Conservation (phyloP, 495 filamentous ascomycete species). For the Aeminium ludgeri region DNA sequence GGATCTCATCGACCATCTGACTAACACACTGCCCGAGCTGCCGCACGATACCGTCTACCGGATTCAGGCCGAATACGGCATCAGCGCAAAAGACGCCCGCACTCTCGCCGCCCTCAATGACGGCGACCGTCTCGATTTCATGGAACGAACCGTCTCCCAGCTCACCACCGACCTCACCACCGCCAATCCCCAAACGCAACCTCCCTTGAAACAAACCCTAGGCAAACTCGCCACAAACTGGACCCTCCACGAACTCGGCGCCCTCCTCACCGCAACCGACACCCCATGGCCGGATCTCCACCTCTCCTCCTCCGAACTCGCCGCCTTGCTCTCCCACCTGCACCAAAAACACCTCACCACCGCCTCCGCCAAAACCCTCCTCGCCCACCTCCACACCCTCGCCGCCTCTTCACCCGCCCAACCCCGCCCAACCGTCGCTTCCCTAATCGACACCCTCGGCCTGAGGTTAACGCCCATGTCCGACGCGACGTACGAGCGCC, state of each 20-base stretch:
- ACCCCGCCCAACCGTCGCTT: slow-evolving; percentile 31
- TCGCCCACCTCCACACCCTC: slow-evolving; percentile 41
- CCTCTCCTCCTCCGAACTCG: slow-evolving; percentile 44
- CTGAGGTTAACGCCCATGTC: slow-evolving; percentile 49
- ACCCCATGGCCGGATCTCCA: slow-evolving; percentile 35
- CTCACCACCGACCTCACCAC: slow-evolving; percentile 22
- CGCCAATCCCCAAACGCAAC: no score
- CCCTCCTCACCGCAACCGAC: slow-evolving; percentile 42
- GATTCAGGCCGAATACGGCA: slow-evolving; percentile 34
- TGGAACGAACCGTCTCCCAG: slow-evolving; percentile 50
- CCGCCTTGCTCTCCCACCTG: slow-evolving; percentile 48
- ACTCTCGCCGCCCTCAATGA: slow-evolving; percentile 63
- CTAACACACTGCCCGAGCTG: slow-evolving; percentile 40
- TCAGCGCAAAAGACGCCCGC: slow-evolving; percentile 75
- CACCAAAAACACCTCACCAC: slow-evolving; percentile 51
- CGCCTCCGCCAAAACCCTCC: slow-evolving; percentile 48
- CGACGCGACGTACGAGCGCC: slow-evolving; percentile 37
- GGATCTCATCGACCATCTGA: slow-evolving; percentile 48
- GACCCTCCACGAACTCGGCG: slow-evolving; percentile 77
- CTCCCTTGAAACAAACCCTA: slow-evolving; percentile 1
- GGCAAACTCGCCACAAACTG: slow-evolving; percentile 16
- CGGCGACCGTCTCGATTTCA: slow-evolving; percentile 68
- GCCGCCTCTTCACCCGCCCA: slow-evolving; percentile 8
- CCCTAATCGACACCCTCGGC: slow-evolving; percentile 47
- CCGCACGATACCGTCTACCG: slow-evolving; percentile 49